phyloP scores from a whole-genome alignment of 805 yeast species.

The Yarrowia keelungensis region DNA sequence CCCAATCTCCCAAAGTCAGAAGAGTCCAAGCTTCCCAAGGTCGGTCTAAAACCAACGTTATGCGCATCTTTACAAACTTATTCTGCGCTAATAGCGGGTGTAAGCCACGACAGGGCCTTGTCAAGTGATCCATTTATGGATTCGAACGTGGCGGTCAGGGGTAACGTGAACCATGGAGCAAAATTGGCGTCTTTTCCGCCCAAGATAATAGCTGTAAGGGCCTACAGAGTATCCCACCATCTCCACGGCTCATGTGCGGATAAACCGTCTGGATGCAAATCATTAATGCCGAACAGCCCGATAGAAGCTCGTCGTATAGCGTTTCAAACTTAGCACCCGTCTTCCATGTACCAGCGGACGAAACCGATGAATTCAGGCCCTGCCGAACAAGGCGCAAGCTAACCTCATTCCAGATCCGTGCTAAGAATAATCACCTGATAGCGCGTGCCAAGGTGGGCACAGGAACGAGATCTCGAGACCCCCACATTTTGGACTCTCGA shows the following conservation, averaged over 20 bases:
- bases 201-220: not conserved
- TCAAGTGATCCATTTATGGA: not conserved
- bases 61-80: not conserved
- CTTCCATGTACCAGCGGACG: too few species aligned
- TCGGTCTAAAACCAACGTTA: not conserved
- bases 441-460: too few species aligned
- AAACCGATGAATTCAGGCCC: too few species aligned
- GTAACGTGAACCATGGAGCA: not conserved
- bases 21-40: not conserved
- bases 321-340: not conserved
- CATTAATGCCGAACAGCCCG: conserved; percentile 2
- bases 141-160: not conserved
- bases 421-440: too few species aligned
- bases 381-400: too few species aligned
- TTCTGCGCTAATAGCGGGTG: not conserved
- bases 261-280: not conserved
- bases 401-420: too few species aligned
- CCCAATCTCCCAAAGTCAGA: conserved; percentile 1
- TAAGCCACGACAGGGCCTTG: not conserved
- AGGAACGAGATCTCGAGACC: too few species aligned
- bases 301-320: not conserved
- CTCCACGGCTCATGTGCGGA: not conserved
- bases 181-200: not conserved
- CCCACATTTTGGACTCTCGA: too few species aligned
- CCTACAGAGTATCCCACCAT: too few species aligned